Base-by-base conservation (phyloP, 2,329 filamentous ascomycete genomes). In the Dactylellina cionopaga region DNA sequence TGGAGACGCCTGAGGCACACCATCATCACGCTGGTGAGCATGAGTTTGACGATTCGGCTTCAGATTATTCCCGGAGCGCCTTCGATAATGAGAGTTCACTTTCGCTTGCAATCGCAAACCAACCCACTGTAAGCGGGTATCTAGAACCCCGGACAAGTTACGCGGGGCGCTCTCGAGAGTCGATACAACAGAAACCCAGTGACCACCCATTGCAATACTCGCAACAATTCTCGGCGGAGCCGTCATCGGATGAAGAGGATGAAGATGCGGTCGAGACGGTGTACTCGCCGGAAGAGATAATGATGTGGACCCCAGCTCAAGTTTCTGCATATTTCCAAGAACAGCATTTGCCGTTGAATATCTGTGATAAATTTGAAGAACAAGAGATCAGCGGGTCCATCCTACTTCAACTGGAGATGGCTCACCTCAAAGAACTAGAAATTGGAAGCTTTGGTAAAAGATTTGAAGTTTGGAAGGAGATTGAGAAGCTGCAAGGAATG, bases 341-440 rank as follows among this genome's bases (percentile, higher is more conserved):
- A 1, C 83, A 88, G 2, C 93, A 92, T 5, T 90, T 98, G 5
- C 94, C 98, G 79, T 88, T 89, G 77, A 89, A 89, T 76, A 94
- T 98, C 77, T 99, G 95, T 79, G 90, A 96, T 75, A 91, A 98
- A 2, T 99, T 99, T 78, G 85, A 90, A 76, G 93, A 98, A 78
- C 94, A 99, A 80, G 95, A 99, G 80, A 98, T 99, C 66, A 89
- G 91, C 1, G 95, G 95, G 51, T 93, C 98, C 77, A 94, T 98
- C 2, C 82, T 99, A 37, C 82, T 99, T 56, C 75, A 77, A 41
- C 62, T 77, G 19, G 76, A 77, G 43, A 77, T 77, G 76, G 44
- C 75, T 3, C 76, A 77, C 43, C 66, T 77, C 24, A 77, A 76
- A 39, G 76, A 77, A 27, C 56, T 77, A 31, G 76, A 77, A 13